Percentiles rank a stretch among this genome's conserved stretches.
Conservation (phyloP, 2,329 filamentous ascomycete species). For the Rhytidhysteron rufulum region DNA sequence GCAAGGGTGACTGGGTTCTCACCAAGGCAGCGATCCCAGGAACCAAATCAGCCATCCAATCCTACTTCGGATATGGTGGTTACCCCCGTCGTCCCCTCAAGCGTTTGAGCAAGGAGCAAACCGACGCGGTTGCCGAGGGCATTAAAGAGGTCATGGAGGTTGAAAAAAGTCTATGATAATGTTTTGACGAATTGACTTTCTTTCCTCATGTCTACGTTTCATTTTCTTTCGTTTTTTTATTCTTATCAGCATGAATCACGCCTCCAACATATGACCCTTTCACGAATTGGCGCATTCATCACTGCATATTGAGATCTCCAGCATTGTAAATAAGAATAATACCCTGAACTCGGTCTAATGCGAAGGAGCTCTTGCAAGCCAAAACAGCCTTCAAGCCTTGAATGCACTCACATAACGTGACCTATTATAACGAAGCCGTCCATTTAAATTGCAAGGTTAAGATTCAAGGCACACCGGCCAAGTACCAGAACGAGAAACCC, state of each 20-base stretch:
- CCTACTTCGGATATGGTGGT: constrained; percentile 77
- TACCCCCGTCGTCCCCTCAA: constrained; percentile 70
- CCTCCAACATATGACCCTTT: not conserved
- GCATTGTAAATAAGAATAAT: too few species aligned
- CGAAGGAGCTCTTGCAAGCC: too few species aligned
- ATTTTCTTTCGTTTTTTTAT: constrained; percentile 2
- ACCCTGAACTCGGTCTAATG: too few species aligned
- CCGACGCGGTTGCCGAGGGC: constrained; percentile 39
- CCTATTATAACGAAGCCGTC: too few species aligned
- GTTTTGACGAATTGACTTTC: constrained; percentile 1
- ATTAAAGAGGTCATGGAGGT: constrained; percentile 61
- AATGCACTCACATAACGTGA: too few species aligned
- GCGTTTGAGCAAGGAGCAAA: constrained; percentile 57
- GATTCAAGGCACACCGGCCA: too few species aligned
- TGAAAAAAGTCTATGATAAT: constrained; percentile 45
- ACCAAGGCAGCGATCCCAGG: constrained; percentile 80
- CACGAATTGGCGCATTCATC: not conserved
- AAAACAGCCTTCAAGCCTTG: too few species aligned
- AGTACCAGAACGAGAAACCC: too few species aligned
- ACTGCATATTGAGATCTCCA: too few species aligned
- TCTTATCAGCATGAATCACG: not conserved
- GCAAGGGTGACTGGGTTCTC: constrained; percentile 75
- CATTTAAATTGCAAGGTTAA: too few species aligned
- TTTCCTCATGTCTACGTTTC: too few species aligned
- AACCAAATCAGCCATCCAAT: constrained; percentile 80